phyloP scores from a whole-genome alignment of 1,284 basidiomycete genomes.

The Tylopilus sp. region DNA sequence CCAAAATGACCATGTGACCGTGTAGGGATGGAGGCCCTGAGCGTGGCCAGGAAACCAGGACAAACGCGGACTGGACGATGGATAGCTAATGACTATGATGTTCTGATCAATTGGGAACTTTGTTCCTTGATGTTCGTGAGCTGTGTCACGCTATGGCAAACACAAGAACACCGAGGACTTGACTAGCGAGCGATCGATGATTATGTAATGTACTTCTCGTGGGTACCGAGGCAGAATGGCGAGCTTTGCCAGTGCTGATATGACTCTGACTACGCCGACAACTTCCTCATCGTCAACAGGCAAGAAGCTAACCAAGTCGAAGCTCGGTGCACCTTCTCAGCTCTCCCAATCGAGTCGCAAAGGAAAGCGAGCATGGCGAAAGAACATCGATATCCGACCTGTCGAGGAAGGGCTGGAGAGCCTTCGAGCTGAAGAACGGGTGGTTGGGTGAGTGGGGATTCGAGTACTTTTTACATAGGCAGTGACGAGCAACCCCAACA shows the following conservation, averaged over 20 bases:
- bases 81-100: too few species aligned
- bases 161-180: too few species aligned
- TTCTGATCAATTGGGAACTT: too few species aligned
- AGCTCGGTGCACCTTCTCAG: conserved; percentile 31
- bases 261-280: conserved; percentile 5
- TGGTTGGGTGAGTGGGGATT: conserved; percentile 59
- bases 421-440: conserved; percentile 73
- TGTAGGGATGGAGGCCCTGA: too few species aligned
- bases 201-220: conserved; percentile 9
- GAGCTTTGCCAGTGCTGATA: not conserved
- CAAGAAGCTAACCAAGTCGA: conserved; percentile 13
- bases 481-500: not conserved
- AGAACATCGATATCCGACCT: conserved; percentile 81
- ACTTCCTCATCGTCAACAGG: not conserved
- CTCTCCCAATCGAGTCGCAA: conserved; percentile 72
- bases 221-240: not conserved
- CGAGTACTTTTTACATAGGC: not conserved
- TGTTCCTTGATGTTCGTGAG: too few species aligned
- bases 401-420: conserved; percentile 76
- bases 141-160: too few species aligned
- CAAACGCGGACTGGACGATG: too few species aligned
- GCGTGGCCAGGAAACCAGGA: too few species aligned
- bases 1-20: too few species aligned
- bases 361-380: conserved; percentile 90
- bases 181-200: too few species aligned